phyloP scores from a whole-genome alignment of 2,329 filamentous ascomycete species.

The Aspergillus melleus region DNA sequence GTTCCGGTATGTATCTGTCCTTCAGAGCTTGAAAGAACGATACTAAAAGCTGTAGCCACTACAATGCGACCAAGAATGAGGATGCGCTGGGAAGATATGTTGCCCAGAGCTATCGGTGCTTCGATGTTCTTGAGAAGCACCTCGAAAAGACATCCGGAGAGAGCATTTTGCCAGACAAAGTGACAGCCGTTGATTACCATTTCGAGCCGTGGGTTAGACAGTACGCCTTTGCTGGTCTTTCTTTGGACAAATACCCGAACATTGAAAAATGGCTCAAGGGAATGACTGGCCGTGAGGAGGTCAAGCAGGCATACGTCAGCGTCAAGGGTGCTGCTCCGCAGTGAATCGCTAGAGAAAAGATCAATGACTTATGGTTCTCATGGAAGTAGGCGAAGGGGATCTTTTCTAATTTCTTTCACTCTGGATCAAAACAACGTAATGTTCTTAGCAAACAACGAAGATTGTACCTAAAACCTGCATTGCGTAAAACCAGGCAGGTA shows the following conservation, averaged over 20 bases:
- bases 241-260: conserved; percentile 41
- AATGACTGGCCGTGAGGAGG: conserved; percentile 37
- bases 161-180: conserved; percentile 38
- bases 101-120: conserved; percentile 44
- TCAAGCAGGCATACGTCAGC: conserved; percentile 44
- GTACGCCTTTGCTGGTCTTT: conserved; percentile 40
- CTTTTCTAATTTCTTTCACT: too few relatives aligned
- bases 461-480: too few relatives aligned
- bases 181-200: conserved; percentile 44
- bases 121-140: conserved; percentile 44
- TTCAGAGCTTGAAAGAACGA: not conserved
- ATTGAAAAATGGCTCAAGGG: conserved; percentile 42
- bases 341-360: not conserved
- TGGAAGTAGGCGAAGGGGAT: too few relatives aligned
- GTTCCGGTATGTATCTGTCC: conserved; percentile 38
- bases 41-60: conserved; percentile 33
- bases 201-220: conserved; percentile 45
- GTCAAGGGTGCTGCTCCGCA: conserved; percentile 12
- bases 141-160: conserved; percentile 38
- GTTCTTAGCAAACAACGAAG: too few relatives aligned
- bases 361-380: too few relatives aligned
- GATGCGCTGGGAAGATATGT: conserved; percentile 43
- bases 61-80: conserved; percentile 42
- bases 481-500: too few relatives aligned
- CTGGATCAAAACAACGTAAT: too few relatives aligned